These are phyloP conservation scores for Diospyros lotus DNA, from an alignment of 148 eudicot species.

Conservation along the genomic window DNA sequence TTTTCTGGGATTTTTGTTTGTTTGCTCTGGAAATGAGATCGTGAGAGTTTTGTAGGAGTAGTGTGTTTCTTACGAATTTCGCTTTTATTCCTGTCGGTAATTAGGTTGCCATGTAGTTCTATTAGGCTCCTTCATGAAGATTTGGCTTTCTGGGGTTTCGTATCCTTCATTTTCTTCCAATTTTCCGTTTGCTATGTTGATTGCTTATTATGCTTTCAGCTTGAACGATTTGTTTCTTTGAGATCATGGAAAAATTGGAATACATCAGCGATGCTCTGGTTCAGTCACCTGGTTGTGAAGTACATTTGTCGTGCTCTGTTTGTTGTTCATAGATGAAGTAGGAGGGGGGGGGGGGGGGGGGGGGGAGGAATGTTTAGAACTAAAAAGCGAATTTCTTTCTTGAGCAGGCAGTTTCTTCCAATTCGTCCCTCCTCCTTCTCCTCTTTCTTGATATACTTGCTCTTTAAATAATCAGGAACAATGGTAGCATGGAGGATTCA, in stretches of 20 bases:
- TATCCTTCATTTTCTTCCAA: neutral
- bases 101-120: neutral
- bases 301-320: neutral
- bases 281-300: neutral
- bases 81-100: neutral
- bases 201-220: neutral
- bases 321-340: neutral
- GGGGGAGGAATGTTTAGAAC: neutral
- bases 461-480: slow-evolving; percentile 30
- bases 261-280: neutral
- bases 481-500: slow-evolving; percentile 40
- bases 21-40: neutral
- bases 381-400: neutral
- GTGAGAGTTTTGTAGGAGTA: neutral
- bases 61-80: neutral
- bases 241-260: neutral
- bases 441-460: neutral
- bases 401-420: neutral
- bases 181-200: neutral
- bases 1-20: neutral
- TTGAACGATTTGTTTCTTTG: neutral
- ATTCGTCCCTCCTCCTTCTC: neutral
- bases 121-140: neutral
- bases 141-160: neutral
- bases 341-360: neutral